These are phyloP conservation scores for Populus trichocarpa DNA, from an alignment of 441 rosid genomes.

Conservation along the genomic window DNA sequence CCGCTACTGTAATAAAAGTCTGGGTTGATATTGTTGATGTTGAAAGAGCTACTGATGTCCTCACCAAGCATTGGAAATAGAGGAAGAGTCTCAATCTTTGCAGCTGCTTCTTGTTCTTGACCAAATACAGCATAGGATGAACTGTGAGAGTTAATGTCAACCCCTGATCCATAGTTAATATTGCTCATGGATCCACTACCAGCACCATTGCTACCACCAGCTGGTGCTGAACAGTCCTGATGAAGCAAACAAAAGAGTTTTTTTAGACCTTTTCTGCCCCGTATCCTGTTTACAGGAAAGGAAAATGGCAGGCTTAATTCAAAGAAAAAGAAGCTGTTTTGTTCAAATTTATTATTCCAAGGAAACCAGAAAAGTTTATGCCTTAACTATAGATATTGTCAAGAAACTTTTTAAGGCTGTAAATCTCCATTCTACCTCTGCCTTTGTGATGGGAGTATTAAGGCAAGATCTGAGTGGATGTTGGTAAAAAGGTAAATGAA, in stretches of 20 bases:
- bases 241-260: constrained; percentile 3
- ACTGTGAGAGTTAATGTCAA: constrained; percentile 34
- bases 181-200: constrained; percentile 30
- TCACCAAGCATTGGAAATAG: constrained; percentile 83
- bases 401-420: neutral
- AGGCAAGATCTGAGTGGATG: neutral
- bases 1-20: constrained; percentile 31
- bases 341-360: neutral
- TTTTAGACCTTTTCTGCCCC: neutral
- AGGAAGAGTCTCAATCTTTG: constrained; percentile 73
- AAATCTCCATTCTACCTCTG: neutral
- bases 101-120: constrained; percentile 21
- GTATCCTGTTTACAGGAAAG: neutral
- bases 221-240: constrained; percentile 69
- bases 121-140: constrained; percentile 41
- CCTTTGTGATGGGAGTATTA: neutral
- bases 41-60: constrained; percentile 36
- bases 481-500: neutral
- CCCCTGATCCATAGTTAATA: constrained; percentile 35
- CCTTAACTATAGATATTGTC: constrained; percentile 12
- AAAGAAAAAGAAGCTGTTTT: neutral
- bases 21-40: constrained; percentile 24
- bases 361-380: constrained; percentile 7
- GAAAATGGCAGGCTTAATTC: neutral
- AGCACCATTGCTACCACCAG: constrained; percentile 14